Conservation (phyloP, 2,329 filamentous ascomycete genomes). For the Epicoccum nigrum region DNA sequence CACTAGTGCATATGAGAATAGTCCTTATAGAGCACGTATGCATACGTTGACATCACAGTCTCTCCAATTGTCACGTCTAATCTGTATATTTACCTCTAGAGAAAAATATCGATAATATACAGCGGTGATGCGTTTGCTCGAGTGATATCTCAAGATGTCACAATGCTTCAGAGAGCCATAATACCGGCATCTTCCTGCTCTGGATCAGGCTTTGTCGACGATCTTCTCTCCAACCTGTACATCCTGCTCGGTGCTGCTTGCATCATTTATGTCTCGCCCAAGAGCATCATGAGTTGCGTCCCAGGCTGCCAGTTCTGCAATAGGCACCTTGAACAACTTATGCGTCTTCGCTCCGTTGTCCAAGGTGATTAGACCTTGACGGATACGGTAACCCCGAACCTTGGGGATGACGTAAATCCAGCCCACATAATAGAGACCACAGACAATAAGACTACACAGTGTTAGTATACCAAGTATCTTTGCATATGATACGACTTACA, state of each 20-base stretch:
- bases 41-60: no score
- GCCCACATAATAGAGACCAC: conserved; percentile 62
- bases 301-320: conserved; percentile 60
- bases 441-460: conserved; percentile 55
- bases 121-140: no score
- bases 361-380: conserved; percentile 61
- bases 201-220: not conserved
- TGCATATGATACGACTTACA: conserved; percentile 55
- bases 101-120: no score
- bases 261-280: conserved; percentile 15
- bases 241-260: not conserved
- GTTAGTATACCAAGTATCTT: not conserved
- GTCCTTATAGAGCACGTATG: no score
- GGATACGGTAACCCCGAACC: conserved; percentile 60
- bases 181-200: no score
- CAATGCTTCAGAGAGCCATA: no score
- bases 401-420: conserved; percentile 65
- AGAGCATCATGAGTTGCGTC: conserved; percentile 62
- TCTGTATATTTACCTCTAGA: no score
- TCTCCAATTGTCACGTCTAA: no score
- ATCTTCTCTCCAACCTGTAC: not conserved
- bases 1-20: no score
- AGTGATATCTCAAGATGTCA: not conserved
- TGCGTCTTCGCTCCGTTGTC: conserved; percentile 58
- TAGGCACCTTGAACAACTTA: conserved; percentile 61